These are phyloP conservation scores for Apophysomyces ossiformis DNA, from an alignment of 371 early-diverging fungal species.

Conservation along the genomic window DNA sequence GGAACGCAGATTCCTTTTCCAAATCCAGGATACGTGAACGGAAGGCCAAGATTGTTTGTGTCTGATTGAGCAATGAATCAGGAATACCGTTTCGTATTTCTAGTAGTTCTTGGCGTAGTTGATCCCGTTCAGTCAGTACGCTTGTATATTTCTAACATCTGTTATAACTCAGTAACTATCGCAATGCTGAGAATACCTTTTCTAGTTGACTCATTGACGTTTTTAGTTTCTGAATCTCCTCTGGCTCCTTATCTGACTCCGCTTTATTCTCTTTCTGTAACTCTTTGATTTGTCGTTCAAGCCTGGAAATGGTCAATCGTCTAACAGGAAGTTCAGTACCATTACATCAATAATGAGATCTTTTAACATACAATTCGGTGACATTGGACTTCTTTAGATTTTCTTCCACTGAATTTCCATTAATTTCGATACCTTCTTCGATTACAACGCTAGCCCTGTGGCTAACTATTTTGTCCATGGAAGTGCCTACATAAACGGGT, in stretches of 20 bases:
- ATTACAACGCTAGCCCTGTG: slow-evolving; percentile 45
- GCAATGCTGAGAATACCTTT: slow-evolving; percentile 35
- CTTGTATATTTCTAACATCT: slow-evolving; percentile 58
- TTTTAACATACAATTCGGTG: slow-evolving; percentile 44
- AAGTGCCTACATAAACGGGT: slow-evolving; percentile 15
- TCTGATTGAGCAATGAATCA: slow-evolving; percentile 48
- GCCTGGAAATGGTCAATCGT: slow-evolving; percentile 40
- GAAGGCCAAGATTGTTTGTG: slow-evolving; percentile 55
- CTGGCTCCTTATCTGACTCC: slow-evolving; percentile 19
- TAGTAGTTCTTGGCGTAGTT: slow-evolving; percentile 67
- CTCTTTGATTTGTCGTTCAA: slow-evolving; percentile 48
- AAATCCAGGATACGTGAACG: slow-evolving; percentile 52
- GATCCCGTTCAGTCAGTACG: slow-evolving; percentile 63
- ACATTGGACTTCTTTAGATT: slow-evolving; percentile 58
- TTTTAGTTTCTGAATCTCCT: slow-evolving; percentile 58
- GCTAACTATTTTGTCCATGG: slow-evolving; percentile 39
- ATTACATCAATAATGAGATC: neutral
- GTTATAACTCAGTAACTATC: neutral
- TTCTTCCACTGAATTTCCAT: slow-evolving; percentile 44
- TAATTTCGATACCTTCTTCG: slow-evolving; percentile 32
- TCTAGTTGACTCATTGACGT: slow-evolving; percentile 67
- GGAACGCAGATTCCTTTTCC: slow-evolving; percentile 44
- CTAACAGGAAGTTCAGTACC: slow-evolving; percentile 12
- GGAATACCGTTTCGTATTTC: slow-evolving; percentile 63
- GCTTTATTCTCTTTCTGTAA: slow-evolving; percentile 25